Evolutionary conservation across 225 moss, liverwort and hornwort genomes (phyloP).

Genomic region (Thuidium tamariscinum): DNA sequence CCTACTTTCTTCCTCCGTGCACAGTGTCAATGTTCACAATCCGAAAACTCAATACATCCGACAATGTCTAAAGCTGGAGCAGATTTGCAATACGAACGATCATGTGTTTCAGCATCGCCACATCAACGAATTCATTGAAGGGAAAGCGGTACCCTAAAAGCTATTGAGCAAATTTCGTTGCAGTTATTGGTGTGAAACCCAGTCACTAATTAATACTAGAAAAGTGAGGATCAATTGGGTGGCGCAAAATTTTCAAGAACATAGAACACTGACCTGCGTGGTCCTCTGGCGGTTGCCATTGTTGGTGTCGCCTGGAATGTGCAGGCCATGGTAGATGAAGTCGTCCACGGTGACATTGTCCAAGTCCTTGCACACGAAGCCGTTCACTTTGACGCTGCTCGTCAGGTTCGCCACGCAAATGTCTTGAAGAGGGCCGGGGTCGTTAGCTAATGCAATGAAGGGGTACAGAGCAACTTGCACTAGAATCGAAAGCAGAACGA

Average conservation of each 20-base stretch:
- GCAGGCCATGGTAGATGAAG: slow-evolving; percentile 11
- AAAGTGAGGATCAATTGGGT: neutral
- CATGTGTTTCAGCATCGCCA: neutral
- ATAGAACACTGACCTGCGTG: neutral
- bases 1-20: neutral
- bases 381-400: slow-evolving; percentile 14
- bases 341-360: neutral
- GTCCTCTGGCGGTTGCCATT: slow-evolving; percentile 6
- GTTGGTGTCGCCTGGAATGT: slow-evolving; percentile 10
- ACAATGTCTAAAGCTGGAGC: neutral
- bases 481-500: neutral
- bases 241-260: neutral
- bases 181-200: neutral
- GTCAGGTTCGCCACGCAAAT: slow-evolving; percentile 12
- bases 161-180: neutral
- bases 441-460: neutral
- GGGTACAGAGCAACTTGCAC: neutral
- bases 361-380: slow-evolving; percentile 7
- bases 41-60: neutral
- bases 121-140: neutral
- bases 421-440: slow-evolving; percentile 20
- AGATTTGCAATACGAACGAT: neutral
- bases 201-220: neutral
- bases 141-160: neutral
- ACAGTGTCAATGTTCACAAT: too few relatives aligned